These are phyloP conservation scores for Gymnopilus dilepis DNA, from an alignment of 768 basidiomycete genomes.

Conservation along the genomic window DNA sequence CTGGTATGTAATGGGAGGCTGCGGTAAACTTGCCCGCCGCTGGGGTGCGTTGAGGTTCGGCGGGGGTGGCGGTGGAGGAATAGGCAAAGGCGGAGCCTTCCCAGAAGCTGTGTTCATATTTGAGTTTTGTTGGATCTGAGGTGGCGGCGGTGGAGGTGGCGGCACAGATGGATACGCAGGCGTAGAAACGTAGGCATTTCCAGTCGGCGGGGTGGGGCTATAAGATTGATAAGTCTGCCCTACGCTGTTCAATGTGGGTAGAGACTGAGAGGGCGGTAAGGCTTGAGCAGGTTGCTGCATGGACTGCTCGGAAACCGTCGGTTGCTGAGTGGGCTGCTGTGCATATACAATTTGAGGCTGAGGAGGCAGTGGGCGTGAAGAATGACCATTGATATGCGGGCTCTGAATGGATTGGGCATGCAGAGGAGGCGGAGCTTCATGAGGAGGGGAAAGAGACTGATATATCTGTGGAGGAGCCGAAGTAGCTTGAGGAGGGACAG, in stretches of 20 bases:
- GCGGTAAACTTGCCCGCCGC: conserved; percentile 56
- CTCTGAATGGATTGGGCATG: conserved; percentile 30
- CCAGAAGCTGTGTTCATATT: conserved; percentile 19
- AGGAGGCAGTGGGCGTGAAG: conserved; percentile 50
- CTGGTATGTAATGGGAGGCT: conserved; percentile 51
- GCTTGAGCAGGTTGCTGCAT: conserved; percentile 5
- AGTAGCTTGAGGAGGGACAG: conserved; percentile 29
- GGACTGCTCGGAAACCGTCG: conserved; percentile 12
- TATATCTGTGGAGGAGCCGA: conserved; percentile 41
- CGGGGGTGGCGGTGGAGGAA: conserved; percentile 31
- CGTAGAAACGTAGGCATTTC: conserved; percentile 30
- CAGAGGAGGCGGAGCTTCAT: conserved; percentile 29
- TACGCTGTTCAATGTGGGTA: conserved; percentile 31
- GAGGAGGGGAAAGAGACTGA: conserved; percentile 38
- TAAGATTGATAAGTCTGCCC: conserved; percentile 31
- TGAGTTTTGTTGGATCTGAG: conserved; percentile 35
- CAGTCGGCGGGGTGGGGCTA: conserved; percentile 29
- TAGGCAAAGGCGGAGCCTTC: conserved; percentile 36
- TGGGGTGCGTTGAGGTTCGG: conserved; percentile 16
- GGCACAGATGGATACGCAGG: conserved; percentile 38
- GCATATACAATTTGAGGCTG: conserved; percentile 48
- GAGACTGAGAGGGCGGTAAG: conserved; percentile 31
- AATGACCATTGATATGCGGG: conserved; percentile 36
- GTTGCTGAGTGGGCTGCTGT: conserved; percentile 35
- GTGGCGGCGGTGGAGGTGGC: conserved; percentile 48